Conservation (phyloP, 1,139 yeast species). For the Wickerhamomyces sp. region DNA sequence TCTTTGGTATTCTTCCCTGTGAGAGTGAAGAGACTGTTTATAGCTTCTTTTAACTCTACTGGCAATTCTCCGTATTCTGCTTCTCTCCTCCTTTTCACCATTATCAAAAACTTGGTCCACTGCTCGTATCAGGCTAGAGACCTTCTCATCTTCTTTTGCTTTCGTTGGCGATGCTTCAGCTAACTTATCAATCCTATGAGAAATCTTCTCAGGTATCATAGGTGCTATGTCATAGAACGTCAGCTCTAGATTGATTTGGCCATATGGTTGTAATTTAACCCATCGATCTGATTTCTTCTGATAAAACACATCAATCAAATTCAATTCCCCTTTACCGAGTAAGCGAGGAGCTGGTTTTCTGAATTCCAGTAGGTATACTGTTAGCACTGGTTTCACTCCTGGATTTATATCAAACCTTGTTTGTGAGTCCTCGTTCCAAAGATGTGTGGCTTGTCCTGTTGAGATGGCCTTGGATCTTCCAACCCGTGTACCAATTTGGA, state of each 20-base stretch:
- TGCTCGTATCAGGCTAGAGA: constrained; percentile 13
- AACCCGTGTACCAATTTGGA: constrained; percentile 18
- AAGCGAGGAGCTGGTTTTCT: constrained; percentile 11
- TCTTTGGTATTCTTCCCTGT: constrained; percentile 6
- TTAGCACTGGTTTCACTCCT: constrained; percentile 8
- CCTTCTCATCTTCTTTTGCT: neutral
- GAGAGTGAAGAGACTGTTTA: constrained; percentile 7
- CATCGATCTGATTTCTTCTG: constrained; percentile 12
- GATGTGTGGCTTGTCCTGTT: neutral
- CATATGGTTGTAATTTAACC: constrained; percentile 11
- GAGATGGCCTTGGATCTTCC: constrained; percentile 10
- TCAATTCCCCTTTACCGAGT: constrained; percentile 13
- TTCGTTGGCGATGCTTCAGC: neutral
- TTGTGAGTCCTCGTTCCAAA: constrained; percentile 22
- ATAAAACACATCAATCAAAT: constrained; percentile 13
- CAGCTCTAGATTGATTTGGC: constrained; percentile 17
- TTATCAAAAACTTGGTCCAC: constrained; percentile 21
- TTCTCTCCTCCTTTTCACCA: constrained; percentile 15
- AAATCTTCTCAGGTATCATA: constrained; percentile 11
- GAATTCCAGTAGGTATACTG: constrained; percentile 15
- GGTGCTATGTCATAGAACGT: constrained; percentile 22
- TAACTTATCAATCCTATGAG: neutral
- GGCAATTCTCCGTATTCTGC: constrained; percentile 12
- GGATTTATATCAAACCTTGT: constrained; percentile 21
- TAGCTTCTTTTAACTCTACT: constrained; percentile 18